These are phyloP conservation scores for Solanum sparsipilum DNA, from an alignment of 257 asterid species.

Conservation along the genomic window DNA sequence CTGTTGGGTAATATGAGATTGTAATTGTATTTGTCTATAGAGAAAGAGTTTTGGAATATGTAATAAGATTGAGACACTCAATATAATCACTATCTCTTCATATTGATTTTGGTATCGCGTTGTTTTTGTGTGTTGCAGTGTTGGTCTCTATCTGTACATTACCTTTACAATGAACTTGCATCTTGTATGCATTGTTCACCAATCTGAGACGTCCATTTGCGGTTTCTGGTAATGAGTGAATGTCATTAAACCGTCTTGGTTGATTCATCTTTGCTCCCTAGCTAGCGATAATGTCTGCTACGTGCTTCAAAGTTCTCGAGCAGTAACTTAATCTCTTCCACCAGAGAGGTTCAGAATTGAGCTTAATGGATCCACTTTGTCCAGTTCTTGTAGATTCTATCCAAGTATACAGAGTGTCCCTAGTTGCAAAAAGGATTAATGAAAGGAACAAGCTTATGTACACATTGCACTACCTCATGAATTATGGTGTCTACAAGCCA, in stretches of 20 bases:
- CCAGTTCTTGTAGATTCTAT: not conserved
- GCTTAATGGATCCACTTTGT: not conserved
- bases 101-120: not conserved
- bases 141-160: too few relatives aligned
- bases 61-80: not conserved
- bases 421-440: not conserved
- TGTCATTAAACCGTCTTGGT: not conserved
- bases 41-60: not conserved
- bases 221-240: not conserved
- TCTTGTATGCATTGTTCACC: not conserved
- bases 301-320: not conserved
- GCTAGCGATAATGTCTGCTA: not conserved
- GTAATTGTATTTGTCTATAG: not conserved
- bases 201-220: not conserved
- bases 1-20: constrained; percentile 33
- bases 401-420: not conserved
- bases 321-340: not conserved
- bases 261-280: not conserved
- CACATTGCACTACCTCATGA: not conserved
- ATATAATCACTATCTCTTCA: not conserved
- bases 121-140: not conserved
- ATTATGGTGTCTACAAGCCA: not conserved
- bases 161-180: not conserved
- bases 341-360: not conserved
- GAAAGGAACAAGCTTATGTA: not conserved